phyloP scores from a whole-genome alignment of 2,329 filamentous ascomycete genomes.

The Phoma sp. region DNA sequence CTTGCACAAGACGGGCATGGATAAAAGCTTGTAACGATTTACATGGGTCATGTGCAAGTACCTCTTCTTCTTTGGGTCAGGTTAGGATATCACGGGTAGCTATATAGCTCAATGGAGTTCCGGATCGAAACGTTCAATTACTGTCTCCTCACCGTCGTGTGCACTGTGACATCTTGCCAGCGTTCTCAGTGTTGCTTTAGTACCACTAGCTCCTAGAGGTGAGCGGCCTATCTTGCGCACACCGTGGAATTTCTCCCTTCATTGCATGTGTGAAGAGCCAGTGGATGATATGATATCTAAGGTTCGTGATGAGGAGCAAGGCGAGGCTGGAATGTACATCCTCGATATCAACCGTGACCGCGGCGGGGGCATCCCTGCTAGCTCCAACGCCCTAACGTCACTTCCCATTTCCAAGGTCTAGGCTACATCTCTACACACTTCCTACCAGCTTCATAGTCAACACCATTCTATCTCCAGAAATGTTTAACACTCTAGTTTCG shows the following conservation, averaged over 20 bases:
- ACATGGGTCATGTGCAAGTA: constrained; percentile 26
- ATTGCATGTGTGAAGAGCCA: neutral
- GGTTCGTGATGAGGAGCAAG: neutral
- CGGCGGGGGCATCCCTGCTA: constrained; percentile 1
- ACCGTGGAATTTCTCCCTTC: no score
- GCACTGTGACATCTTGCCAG: no score
- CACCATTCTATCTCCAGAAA: neutral
- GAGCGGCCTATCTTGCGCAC: no score
- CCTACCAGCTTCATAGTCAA: neutral
- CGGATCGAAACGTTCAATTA: constrained; percentile 28
- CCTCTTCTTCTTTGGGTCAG: constrained; percentile 17
- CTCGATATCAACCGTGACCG: neutral
- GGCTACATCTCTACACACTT: neutral
- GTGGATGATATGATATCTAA: neutral
- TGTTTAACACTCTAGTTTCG: neutral
- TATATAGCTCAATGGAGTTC: constrained; percentile 39
- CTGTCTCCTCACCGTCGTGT: neutral
- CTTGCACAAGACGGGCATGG: constrained; percentile 25
- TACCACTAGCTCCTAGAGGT: no score
- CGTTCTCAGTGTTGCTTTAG: no score
- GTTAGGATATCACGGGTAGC: constrained; percentile 31
- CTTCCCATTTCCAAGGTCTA: neutral
- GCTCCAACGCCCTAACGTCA: constrained; percentile 2
- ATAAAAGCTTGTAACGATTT: constrained; percentile 35
- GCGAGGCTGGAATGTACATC: neutral